A percentile compares a stretch with the other conserved stretches of the same genome.
These are phyloP conservation scores for Xylaria sp. DNA, from an alignment of 2,329 filamentous ascomycete genomes.

Conservation along the genomic window DNA sequence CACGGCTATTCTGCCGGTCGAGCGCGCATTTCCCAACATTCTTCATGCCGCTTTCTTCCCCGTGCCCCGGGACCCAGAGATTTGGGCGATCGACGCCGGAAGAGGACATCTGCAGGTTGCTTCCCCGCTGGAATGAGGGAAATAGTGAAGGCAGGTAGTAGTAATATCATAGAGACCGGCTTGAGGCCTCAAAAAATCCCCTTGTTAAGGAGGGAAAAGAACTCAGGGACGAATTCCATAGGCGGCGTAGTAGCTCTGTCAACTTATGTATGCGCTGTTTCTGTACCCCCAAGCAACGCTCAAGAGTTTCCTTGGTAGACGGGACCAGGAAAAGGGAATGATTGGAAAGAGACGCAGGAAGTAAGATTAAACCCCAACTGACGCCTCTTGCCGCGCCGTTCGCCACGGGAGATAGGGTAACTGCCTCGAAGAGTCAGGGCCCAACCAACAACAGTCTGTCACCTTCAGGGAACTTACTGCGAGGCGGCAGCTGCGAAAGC, in stretches of 20 bases:
- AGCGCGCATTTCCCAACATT: slow-evolving; percentile 26
- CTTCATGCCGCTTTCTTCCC: slow-evolving; percentile 1
- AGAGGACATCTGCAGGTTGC: slow-evolving; percentile 20
- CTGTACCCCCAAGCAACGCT: slow-evolving; percentile 5
- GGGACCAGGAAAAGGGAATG: background rate
- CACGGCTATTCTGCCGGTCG: slow-evolving; percentile 15
- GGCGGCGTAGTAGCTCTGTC: slow-evolving; percentile 1
- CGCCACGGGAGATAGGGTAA: background rate
- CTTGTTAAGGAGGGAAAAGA: slow-evolving; percentile 30
- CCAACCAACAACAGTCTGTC: background rate
- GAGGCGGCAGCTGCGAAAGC: background rate
- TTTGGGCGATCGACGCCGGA: slow-evolving; percentile 21
- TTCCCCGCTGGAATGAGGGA: background rate
- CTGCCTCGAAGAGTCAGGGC: background rate
- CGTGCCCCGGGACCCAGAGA: slow-evolving; percentile 12
- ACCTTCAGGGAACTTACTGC: background rate
- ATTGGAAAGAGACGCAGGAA: background rate
- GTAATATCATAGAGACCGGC: background rate
- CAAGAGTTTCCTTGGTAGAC: slow-evolving; percentile 6
- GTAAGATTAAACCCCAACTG: background rate
- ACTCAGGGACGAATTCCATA: slow-evolving; percentile 29
- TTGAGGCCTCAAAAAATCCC: slow-evolving; percentile 14
- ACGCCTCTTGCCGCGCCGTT: background rate
- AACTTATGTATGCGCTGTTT: background rate
- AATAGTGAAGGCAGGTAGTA: background rate